Evolutionary conservation across 257 asterid genomes (phyloP).

Genomic region (Schizonepeta tenuifolia): DNA sequence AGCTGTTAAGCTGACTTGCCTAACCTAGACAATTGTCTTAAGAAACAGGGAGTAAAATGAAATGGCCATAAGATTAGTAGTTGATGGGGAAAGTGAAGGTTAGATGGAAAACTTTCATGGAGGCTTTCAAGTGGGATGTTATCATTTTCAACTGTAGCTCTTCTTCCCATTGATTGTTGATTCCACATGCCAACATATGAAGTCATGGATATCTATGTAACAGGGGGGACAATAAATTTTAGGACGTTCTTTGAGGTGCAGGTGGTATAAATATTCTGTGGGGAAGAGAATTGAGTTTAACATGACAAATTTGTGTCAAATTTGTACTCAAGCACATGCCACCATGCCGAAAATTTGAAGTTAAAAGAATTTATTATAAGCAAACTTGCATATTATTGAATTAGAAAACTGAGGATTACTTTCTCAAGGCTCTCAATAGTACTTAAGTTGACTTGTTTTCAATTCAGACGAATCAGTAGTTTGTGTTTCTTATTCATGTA

Average conservation of each 20-base stretch:
- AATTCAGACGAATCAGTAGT: background rate
- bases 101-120: background rate
- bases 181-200: background rate
- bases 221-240: background rate
- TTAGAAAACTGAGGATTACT: background rate
- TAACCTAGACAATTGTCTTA: conserved; percentile 5
- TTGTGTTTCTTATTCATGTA: background rate
- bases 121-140: conserved; percentile 8
- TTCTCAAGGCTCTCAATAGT: background rate
- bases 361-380: background rate
- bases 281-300: too few relatives aligned
- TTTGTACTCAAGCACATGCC: conserved; percentile 5
- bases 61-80: conserved; percentile 15
- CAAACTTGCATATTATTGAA: background rate
- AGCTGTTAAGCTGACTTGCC: conserved; percentile 22
- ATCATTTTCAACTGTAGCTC: conserved; percentile 1
- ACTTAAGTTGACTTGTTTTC: conserved; percentile 13
- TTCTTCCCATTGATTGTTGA: background rate
- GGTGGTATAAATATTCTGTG: background rate
- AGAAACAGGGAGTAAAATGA: background rate
- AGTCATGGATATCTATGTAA: background rate
- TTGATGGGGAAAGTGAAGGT: background rate
- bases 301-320: too few relatives aligned
- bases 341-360: background rate
- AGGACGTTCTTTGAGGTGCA: conserved; percentile 1